phyloP scores from a whole-genome alignment of 768 basidiomycete genomes.

The Panaeolus cyanescens region DNA sequence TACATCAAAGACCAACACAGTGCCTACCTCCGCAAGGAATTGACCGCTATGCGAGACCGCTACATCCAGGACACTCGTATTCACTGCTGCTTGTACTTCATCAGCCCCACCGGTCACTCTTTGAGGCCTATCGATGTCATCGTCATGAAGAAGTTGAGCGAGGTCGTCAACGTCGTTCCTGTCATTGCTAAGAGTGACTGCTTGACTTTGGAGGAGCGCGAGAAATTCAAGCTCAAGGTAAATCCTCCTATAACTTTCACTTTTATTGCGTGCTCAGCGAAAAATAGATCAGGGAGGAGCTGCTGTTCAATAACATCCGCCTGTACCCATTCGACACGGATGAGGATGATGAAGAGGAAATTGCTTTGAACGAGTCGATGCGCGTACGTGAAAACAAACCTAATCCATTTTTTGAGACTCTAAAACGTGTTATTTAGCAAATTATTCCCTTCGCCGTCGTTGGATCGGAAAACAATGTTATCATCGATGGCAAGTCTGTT shows the following conservation, averaged over 20 bases:
- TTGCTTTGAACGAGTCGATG: slow-evolving; percentile 87
- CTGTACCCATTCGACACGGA: slow-evolving; percentile 97
- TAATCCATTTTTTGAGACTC: background rate
- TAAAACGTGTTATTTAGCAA: slow-evolving; percentile 47
- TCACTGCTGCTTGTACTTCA: slow-evolving; percentile 97
- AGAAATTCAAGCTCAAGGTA: slow-evolving; percentile 91
- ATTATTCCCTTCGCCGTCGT: slow-evolving; percentile 98
- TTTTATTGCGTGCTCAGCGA: background rate
- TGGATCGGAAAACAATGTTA: slow-evolving; percentile 94
- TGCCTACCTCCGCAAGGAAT: slow-evolving; percentile 97
- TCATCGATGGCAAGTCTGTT: slow-evolving; percentile 94
- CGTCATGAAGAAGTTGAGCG: slow-evolving; percentile 98
- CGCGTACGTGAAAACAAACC: slow-evolving; percentile 56
- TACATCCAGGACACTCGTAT: slow-evolving; percentile 99
- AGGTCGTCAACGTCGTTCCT: slow-evolving; percentile 99
- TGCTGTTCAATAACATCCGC: slow-evolving; percentile 89
- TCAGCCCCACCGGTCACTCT: slow-evolving; percentile 97
- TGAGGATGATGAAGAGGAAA: slow-evolving; percentile 92
- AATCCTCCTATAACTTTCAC: slow-evolving; percentile 12
- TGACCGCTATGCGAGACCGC: slow-evolving; percentile 97
- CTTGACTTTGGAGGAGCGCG: slow-evolving; percentile 91
- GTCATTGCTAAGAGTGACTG: slow-evolving; percentile 98
- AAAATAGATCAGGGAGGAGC: slow-evolving; percentile 81
- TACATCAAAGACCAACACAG: slow-evolving; percentile 99
- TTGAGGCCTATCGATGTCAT: slow-evolving; percentile 96